phyloP scores from a whole-genome alignment of 78 protist genomes.

The Chrysochromulina tobinii region DNA sequence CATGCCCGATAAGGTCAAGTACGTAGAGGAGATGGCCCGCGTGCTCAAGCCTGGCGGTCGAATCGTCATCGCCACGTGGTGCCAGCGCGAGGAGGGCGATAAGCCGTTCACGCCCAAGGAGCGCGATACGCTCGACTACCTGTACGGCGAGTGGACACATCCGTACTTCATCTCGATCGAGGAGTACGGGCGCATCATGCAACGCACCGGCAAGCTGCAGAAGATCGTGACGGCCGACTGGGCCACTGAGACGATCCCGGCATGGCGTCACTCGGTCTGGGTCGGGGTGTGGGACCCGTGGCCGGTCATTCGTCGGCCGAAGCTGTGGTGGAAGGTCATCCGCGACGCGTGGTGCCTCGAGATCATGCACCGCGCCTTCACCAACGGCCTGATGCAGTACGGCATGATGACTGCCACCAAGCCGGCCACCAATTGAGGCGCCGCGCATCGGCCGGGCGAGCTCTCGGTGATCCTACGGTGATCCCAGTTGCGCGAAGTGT shows the following conservation, averaged over 20 bases:
- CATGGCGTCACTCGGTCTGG: conserved; percentile 63
- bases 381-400: conserved; percentile 50
- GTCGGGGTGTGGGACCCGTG: conserved; percentile 62
- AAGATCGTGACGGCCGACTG: not conserved
- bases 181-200: conserved; percentile 40
- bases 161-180: conserved; percentile 56
- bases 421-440: not conserved
- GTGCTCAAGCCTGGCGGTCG: conserved; percentile 57
- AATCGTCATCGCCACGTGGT: conserved; percentile 61
- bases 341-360: conserved; percentile 6
- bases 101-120: conserved; percentile 7
- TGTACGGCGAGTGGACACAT: conserved; percentile 63
- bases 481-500: too few species aligned
- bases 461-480: not conserved
- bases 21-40: conserved; percentile 54
- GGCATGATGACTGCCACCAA: conserved; percentile 52
- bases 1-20: conserved; percentile 36
- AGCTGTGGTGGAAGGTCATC: not conserved
- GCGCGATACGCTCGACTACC: conserved; percentile 29
- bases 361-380: conserved; percentile 48
- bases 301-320: conserved; percentile 38
- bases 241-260: conserved; percentile 13
- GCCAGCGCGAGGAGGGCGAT: conserved; percentile 49
- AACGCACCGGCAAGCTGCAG: not conserved
- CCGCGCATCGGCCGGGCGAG: not conserved